Percentiles rank a stretch among this genome's conserved stretches.
These are phyloP conservation scores for Phytophthora sojae DNA, from an alignment of 352 stramenopile species.

Conservation along the genomic window DNA sequence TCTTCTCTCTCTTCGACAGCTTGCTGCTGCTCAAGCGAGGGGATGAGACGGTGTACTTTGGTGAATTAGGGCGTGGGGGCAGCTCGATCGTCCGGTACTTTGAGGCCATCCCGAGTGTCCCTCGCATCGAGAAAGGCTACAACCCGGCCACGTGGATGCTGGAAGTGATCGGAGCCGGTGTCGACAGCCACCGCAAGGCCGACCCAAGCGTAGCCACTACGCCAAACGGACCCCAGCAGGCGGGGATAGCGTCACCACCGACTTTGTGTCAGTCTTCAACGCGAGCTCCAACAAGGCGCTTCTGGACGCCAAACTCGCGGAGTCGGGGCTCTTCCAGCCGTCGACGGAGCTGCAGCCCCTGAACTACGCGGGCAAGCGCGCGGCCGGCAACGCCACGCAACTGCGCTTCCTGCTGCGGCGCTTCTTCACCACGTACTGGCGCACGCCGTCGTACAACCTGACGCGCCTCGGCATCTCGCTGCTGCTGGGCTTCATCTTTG, in stretches of 20 bases:
- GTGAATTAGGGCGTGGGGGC: not conserved
- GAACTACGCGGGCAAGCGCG: not conserved
- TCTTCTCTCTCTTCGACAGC: slow-evolving; percentile 7
- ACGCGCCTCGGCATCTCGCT: slow-evolving; percentile 39
- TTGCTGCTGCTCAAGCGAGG: slow-evolving; percentile 4
- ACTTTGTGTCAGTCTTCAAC: slow-evolving; percentile 4
- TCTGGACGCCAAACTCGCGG: not conserved
- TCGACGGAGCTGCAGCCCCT: not conserved
- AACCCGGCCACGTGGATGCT: slow-evolving; percentile 7
- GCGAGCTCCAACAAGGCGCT: not conserved
- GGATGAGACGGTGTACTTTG: slow-evolving; percentile 7
- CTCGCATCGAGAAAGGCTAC: not conserved
- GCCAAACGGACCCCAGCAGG: not conserved
- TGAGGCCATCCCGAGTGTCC: not conserved
- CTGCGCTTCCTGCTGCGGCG: slow-evolving; percentile 1
- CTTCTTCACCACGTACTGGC: slow-evolving; percentile 61
- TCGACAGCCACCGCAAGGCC: not conserved
- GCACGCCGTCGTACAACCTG: slow-evolving; percentile 85
- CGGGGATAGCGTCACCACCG: not conserved
- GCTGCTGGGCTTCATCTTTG: slow-evolving; percentile 32
- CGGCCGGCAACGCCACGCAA: not conserved
- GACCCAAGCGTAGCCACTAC: not conserved
- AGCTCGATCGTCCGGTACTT: not conserved
- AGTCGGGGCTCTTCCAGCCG: not conserved
- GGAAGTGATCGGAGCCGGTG: slow-evolving; percentile 1